Evolutionary conservation across 176 grass and related monocot species (phyloP), one percentile per base, ranked within the genome.

Genomic region (Musa troglodytarum): DNA sequence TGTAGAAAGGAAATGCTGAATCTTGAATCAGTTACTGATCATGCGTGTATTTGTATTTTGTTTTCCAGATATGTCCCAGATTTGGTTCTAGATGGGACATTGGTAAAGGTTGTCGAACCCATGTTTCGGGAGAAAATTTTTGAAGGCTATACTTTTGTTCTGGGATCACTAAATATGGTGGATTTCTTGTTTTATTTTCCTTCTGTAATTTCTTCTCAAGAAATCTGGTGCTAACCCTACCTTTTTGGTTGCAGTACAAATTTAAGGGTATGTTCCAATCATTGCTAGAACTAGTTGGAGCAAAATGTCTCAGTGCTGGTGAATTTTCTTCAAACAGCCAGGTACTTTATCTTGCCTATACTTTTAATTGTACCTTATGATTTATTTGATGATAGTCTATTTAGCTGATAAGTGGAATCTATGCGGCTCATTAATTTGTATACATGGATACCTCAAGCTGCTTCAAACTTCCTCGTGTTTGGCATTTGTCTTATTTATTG

Each of bases 281-380:
- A 11, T 72, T 98, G 80, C 66, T 98, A 29, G 84, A 91, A 76
- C 62, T 72, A 58, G 24, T 81, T 80, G 90, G 90, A 87, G 90
- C 90, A 79, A 98, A 87, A 81, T 87, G 81, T 84, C 20, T 89
- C 21, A 83, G 72, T 21, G 76, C 86, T 16, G 84, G 91, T 12
- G 84, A 93, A 71, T 91, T 88, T 77, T 98, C 84, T 84, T 86
- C 82, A 64, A 89, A 89, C 78, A 93, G 90, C 68, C 86, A 98
- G 94, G 94, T 93, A 52, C 11, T 43, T 52, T 11, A 74, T 16
- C 3, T 50, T 24, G n/a, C 50, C 26, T 73, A 21, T 29, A 11
- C 23, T 65, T 25, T 65, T 65, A 26, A 10, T 3, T 70, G 9
- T 70, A 50, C 9, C 6, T 50, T 20, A 43, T 34, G 16, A 43